A percentile compares a stretch with the other conserved stretches of the same genome.
Conservation (phyloP, 1,139 yeast genomes). For the Lodderomyces elongisporus region DNA sequence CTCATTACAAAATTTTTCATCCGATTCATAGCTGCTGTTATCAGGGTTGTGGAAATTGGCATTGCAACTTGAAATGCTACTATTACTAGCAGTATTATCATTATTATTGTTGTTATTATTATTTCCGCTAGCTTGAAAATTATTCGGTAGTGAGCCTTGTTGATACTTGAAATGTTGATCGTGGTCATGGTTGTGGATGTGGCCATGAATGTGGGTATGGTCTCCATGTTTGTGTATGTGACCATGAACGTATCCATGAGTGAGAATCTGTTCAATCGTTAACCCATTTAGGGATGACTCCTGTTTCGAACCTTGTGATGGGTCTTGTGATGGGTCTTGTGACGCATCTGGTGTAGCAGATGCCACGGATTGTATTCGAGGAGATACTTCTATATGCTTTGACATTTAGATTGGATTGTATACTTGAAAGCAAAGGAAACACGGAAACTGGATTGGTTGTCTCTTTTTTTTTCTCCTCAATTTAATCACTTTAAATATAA, state of each 20-base stretch:
- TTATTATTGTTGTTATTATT: background rate
- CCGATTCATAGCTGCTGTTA: background rate
- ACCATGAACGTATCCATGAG: constrained; percentile 61
- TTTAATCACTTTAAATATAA: too few species aligned
- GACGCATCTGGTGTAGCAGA: too few species aligned
- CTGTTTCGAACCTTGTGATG: constrained; percentile 1
- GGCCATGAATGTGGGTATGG: constrained; percentile 67
- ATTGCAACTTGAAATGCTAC: too few species aligned
- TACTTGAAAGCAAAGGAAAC: too few species aligned
- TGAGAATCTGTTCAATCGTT: too few species aligned
- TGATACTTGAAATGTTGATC: constrained; percentile 17
- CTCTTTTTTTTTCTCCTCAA: too few species aligned
- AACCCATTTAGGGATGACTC: background rate
- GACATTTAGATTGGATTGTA: too few species aligned
- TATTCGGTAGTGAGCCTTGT: too few species aligned
- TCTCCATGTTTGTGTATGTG: constrained; percentile 62
- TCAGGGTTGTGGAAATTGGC: background rate
- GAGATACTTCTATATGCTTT: too few species aligned
- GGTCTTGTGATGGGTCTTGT: too few species aligned
- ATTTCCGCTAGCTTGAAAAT: background rate
- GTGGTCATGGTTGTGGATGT: constrained; percentile 52
- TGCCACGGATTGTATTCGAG: too few species aligned
- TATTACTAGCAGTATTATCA: background rate
- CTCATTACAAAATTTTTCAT: constrained; percentile 2
- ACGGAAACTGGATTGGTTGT: too few species aligned